These are phyloP conservation scores for Tricholoma sp. DNA, from an alignment of 768 basidiomycete species.

Conservation along the genomic window DNA sequence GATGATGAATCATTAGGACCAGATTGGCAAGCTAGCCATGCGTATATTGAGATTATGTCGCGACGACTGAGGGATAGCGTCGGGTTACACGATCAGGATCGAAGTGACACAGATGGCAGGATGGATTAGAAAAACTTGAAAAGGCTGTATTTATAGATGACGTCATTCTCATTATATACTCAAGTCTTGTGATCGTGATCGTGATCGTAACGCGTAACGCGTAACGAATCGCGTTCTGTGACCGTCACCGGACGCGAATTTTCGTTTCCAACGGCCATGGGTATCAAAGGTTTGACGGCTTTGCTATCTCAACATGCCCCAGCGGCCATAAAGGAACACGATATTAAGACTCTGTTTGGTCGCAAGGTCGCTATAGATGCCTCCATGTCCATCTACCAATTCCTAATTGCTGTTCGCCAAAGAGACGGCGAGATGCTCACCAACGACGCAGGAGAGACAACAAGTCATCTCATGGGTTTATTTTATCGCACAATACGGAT, in stretches of 20 bases:
- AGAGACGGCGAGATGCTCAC: slow-evolving; percentile 95
- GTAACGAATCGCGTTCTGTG: slow-evolving; percentile 3
- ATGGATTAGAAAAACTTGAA: not conserved
- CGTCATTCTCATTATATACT: not conserved
- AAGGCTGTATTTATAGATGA: not conserved
- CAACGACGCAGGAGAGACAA: slow-evolving; percentile 97
- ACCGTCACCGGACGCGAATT: not conserved
- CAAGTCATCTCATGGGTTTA: slow-evolving; percentile 98
- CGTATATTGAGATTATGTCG: slow-evolving; percentile 74
- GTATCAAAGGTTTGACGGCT: slow-evolving; percentile 93
- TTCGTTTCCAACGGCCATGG: slow-evolving; percentile 41
- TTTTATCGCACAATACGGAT: slow-evolving; percentile 98
- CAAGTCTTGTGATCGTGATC: not conserved
- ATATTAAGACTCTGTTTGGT: slow-evolving; percentile 96
- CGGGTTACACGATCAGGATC: slow-evolving; percentile 42
- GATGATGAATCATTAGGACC: slow-evolving; percentile 37
- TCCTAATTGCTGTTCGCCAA: slow-evolving; percentile 95
- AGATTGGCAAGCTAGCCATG: slow-evolving; percentile 60
- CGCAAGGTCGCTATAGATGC: slow-evolving; percentile 99
- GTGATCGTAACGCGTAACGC: too few species aligned
- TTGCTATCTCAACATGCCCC: slow-evolving; percentile 91
- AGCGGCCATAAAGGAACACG: slow-evolving; percentile 81
- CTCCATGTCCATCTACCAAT: slow-evolving; percentile 96
- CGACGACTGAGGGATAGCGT: slow-evolving; percentile 62
- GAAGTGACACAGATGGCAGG: not conserved